phyloP scores from a whole-genome alignment of 2,329 filamentous ascomycete genomes.

The Phaeosphaeria sp. region DNA sequence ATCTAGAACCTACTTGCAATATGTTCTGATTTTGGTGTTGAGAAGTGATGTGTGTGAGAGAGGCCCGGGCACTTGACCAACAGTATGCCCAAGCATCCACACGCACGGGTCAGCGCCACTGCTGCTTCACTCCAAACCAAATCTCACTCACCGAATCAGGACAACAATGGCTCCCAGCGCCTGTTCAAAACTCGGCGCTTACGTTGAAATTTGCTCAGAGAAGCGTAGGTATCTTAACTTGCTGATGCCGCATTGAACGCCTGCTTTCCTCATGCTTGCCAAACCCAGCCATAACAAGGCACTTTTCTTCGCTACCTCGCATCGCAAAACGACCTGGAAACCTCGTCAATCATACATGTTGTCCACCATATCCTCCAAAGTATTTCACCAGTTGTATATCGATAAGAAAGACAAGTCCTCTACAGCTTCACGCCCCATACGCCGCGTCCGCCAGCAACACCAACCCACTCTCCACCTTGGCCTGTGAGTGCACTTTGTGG shows the following conservation, averaged over 20 bases:
- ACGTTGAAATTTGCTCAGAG: neutral
- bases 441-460: conserved; percentile 79
- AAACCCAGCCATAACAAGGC: neutral
- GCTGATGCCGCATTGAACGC: neutral
- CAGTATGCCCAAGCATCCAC: no score
- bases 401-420: conserved; percentile 10
- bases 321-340: neutral
- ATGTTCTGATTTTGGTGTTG: no score
- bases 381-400: neutral
- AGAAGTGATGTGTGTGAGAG: no score
- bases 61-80: no score
- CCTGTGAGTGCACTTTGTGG: conserved; percentile 71
- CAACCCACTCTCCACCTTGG: conserved; percentile 82
- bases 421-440: conserved; percentile 75
- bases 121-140: neutral
- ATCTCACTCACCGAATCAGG: neutral
- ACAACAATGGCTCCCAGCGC: neutral
- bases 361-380: neutral
- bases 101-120: neutral
- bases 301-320: neutral
- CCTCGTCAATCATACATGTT: neutral
- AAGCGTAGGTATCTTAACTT: conserved; percentile 1
- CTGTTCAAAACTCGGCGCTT: neutral
- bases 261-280: neutral
- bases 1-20: neutral